Evolutionary conservation across 2,329 filamentous ascomycete genomes (phyloP), one percentile per base, ranked within the genome.

Genomic region (Emmonsia crescens): DNA sequence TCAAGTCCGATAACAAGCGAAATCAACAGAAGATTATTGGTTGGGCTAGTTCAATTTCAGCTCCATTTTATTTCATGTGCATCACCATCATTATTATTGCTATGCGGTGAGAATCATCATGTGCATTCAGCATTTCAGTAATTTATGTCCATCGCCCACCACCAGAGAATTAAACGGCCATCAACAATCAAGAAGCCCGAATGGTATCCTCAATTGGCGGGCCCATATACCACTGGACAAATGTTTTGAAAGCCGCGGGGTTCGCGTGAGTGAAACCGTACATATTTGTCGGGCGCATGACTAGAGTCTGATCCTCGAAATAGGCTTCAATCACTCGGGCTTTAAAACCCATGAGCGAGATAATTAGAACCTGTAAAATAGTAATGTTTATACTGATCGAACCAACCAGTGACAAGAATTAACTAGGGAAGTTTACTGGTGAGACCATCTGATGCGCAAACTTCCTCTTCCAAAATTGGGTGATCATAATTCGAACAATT

Each of bases 271-370:
- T 55, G n/a, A 55, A 55, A 19, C 33, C 51, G 59, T 60, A 63
- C 38, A 65, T 2, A 24, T 67, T 60, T 27, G 64, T 38, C 42
- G n/a, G n/a, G n/a, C n/a, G n/a, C n/a, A n/a, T n/a, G n/a, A n/a
- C n/a, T n/a, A 67, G 60, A 19, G 31, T 29, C 3, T 60, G 48
- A 49, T 21, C 64, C 8, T 66, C 19, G 49, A 66, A 67, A 51
- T 56, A 64, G 2, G 62, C 63, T 61, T 67, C 65, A 40, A 67
- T 64, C 5, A 62, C 59, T 56, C 66, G 64, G n/a, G 55, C 60
- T 12, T 67, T 49, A 3, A 61, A 16, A 12, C 64, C 65, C 63
- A 66, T 65, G 42, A 67, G 61, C 1, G 66, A 67, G 38, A 67
- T 57, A n/a, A 67, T 40, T n/a, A 67, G 48, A 8, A 67, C 63